These are phyloP conservation scores for Theileria equi DNA, from an alignment of 169 alveolate species.

Conservation along the genomic window DNA sequence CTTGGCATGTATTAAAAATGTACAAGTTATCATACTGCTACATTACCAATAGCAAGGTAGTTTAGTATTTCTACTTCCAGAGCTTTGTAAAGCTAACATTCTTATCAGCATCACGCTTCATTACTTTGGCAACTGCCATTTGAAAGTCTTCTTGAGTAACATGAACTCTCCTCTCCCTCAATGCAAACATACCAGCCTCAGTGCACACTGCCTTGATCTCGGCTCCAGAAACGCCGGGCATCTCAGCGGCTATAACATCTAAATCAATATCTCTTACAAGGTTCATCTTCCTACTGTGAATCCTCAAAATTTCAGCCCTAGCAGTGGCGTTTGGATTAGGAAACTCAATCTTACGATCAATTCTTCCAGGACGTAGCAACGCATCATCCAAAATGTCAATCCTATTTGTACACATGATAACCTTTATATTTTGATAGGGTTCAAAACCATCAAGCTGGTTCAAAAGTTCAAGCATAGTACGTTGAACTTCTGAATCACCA, in stretches of 20 bases:
- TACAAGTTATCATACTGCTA: too few species aligned
- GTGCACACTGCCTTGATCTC: conserved; percentile 99
- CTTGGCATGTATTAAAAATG: too few species aligned
- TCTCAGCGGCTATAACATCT: conserved; percentile 89
- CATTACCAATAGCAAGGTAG: background rate
- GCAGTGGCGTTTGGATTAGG: conserved; percentile 92
- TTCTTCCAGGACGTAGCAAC: conserved; percentile 96
- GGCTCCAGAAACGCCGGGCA: conserved; percentile 98
- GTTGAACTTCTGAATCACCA: conserved; percentile 94
- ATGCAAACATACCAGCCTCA: conserved; percentile 99
- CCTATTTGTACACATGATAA: conserved; percentile 97
- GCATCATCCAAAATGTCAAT: conserved; percentile 99
- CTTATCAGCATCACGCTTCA: conserved; percentile 91
- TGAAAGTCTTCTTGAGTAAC: conserved; percentile 98
- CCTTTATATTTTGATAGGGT: conserved; percentile 95
- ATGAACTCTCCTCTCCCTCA: conserved; percentile 97
- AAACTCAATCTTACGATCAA: conserved; percentile 97
- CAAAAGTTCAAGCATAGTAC: conserved; percentile 91
- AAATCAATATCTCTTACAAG: conserved; percentile 95
- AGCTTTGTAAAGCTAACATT: conserved; percentile 85
- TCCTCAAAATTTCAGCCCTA: conserved; percentile 92
- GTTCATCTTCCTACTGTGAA: conserved; percentile 96
- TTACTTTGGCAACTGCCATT: conserved; percentile 94
- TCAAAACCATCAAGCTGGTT: conserved; percentile 99
- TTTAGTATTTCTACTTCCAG: conserved; percentile 77